Evolutionary conservation across 495 filamentous ascomycete species (phyloP), one percentile per base, ranked within the genome.

Genomic region (Penicillium pancosmium): DNA sequence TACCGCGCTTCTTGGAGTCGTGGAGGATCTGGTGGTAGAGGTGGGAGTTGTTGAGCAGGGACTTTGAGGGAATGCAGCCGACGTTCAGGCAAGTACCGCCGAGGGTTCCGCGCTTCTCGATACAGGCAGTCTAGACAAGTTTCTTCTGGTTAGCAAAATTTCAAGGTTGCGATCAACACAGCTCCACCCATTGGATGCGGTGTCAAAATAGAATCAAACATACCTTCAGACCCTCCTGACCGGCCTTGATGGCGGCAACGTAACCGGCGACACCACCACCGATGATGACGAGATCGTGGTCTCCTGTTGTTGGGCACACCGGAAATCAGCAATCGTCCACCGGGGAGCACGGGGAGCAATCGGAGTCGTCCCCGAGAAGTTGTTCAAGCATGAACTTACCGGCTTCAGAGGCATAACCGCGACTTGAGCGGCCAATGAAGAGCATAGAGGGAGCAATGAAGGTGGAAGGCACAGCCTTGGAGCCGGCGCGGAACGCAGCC

Each of bases 41-140:
- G 75, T 96, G 91, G 63, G 95, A 97, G 83, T 98, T 98, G 87
- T 98, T 98, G 73, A 98, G 91, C 66, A 98, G 91, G 49, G 94
- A 97, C 78, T 98, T 98, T 57, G 94, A 98, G 47, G 94, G 94
- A 68, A 98, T 98, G 79, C 94, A 98, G 77, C 94, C 94, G 73
- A 98, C 94, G 79, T 98, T 98, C 67, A 98, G 81, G 82, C 94
- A 98, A 62, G 94, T 98, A 68, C 94, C 94, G 65, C 94, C 94
- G 66, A 98, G 88, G 56, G 85, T 83, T 64, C 93, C 94, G 69
- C 94, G 92, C 83, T 98, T 98, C 82, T 98, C 94, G 81, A 98
- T 94, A 80, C 94, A 98, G 49, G 90, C 87, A 59, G 96, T 92
- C 93, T 97, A 48, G 69, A 52, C 36, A 58, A 25, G 8, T 25